These are phyloP conservation scores for Apophysomyces trapeziformis DNA, from an alignment of 371 early-diverging fungal species.

Conservation along the genomic window DNA sequence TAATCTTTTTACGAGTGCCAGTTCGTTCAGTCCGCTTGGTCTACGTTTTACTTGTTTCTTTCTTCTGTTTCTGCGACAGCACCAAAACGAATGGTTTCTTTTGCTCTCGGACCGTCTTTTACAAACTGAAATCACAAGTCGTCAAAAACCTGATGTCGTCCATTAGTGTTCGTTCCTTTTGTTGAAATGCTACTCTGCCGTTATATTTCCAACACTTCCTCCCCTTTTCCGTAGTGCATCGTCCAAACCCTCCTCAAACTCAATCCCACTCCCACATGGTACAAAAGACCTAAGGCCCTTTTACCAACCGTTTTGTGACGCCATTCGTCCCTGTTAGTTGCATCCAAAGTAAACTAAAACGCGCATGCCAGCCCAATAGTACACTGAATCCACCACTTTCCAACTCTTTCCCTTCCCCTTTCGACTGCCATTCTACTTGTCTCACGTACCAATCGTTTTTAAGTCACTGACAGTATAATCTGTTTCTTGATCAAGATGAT, in stretches of 20 bases:
- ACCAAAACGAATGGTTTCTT: background rate
- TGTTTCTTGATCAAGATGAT: conserved; percentile 11
- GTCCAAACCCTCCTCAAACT: background rate
- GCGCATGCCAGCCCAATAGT: conserved; percentile 3
- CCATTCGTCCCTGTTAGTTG: conserved; percentile 6
- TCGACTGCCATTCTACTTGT: background rate
- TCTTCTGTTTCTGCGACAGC: background rate
- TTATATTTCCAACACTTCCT: conserved; percentile 8
- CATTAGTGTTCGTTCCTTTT: background rate
- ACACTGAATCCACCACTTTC: background rate
- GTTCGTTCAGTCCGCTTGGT: background rate
- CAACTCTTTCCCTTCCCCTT: background rate
- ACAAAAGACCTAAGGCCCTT: background rate
- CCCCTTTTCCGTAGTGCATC: conserved; percentile 3
- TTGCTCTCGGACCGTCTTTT: background rate
- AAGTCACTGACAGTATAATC: conserved; percentile 1
- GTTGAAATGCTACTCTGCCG: background rate
- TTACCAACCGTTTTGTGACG: conserved; percentile 5
- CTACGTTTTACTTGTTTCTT: no score
- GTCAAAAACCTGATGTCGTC: background rate
- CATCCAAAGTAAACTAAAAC: background rate
- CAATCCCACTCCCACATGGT: no score
- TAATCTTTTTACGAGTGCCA: background rate
- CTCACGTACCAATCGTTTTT: conserved; percentile 1
- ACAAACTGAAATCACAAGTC: background rate